phyloP scores from a whole-genome alignment of 2,329 filamentous ascomycete genomes.

The Penicillium occitanis region DNA sequence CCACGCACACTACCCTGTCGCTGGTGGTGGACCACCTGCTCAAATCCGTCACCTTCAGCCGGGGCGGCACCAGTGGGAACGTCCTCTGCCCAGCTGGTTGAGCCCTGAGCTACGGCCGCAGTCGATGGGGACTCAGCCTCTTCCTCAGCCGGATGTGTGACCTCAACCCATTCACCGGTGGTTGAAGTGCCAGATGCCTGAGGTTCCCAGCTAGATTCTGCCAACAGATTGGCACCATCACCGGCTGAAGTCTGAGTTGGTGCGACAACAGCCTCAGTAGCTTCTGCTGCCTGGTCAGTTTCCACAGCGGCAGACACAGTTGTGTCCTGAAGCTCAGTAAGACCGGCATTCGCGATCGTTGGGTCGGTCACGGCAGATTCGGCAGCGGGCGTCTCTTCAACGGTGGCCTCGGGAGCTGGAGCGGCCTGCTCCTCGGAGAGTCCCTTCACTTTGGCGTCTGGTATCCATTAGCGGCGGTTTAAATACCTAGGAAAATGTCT shows the following conservation, averaged over 20 bases:
- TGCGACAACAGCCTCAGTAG: conserved; percentile 30
- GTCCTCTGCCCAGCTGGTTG: conserved; percentile 80
- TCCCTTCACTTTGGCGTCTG: conserved; percentile 55
- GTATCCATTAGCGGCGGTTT: conserved; percentile 3
- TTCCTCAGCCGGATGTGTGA: conserved; percentile 71
- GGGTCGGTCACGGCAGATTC: conserved; percentile 50
- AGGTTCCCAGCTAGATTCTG: conserved; percentile 58
- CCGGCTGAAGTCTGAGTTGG: conserved; percentile 44
- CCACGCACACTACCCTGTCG: conserved; percentile 38
- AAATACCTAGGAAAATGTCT: neutral
- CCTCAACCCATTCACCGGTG: conserved; percentile 71
- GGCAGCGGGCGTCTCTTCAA: conserved; percentile 44
- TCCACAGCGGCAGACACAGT: conserved; percentile 57
- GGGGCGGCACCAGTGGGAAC: conserved; percentile 56
- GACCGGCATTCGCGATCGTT: conserved; percentile 60
- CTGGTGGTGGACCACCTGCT: conserved; percentile 36
- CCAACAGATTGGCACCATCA: conserved; percentile 48
- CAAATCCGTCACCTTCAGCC: conserved; percentile 37
- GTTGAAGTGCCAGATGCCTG: conserved; percentile 50
- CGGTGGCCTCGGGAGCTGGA: conserved; percentile 41
- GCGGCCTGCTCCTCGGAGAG: conserved; percentile 46
- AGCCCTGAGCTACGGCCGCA: conserved; percentile 55
- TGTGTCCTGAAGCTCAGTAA: conserved; percentile 58
- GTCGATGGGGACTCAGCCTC: conserved; percentile 64
- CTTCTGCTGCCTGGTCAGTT: conserved; percentile 38